phyloP scores from a whole-genome alignment of 345 rosid genomes.

The Cardamine occulta region DNA sequence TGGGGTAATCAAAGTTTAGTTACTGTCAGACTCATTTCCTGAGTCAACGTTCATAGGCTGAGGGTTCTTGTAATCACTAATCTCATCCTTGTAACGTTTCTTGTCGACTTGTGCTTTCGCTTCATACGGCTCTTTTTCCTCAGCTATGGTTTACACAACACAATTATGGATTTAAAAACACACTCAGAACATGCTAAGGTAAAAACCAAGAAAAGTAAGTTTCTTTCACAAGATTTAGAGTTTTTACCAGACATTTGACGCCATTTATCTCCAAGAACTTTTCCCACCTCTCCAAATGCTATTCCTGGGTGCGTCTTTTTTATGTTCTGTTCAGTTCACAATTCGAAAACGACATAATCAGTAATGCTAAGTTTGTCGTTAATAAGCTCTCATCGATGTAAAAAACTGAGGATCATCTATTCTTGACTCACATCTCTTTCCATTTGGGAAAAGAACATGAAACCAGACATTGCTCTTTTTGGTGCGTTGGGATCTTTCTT shows the following conservation, averaged over 20 bases:
- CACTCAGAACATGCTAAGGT: neutral
- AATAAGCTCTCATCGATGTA: neutral
- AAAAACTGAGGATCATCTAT: neutral
- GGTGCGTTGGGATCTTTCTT: conserved; percentile 99
- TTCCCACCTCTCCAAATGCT: conserved; percentile 62
- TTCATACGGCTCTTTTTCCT: conserved; percentile 84
- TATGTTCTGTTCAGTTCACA: conserved; percentile 60
- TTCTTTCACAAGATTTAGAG: neutral
- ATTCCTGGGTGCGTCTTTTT: conserved; percentile 79
- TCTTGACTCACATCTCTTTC: conserved; percentile 75
- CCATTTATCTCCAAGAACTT: conserved; percentile 83
- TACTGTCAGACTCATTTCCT: conserved; percentile 51
- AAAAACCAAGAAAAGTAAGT: neutral
- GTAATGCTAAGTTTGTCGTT: neutral
- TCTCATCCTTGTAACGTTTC: conserved; percentile 72
- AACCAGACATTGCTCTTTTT: conserved; percentile 77
- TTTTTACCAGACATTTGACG: conserved; percentile 69
- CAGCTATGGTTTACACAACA: conserved; percentile 47
- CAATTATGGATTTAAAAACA: neutral
- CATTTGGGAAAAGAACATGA: conserved; percentile 70
- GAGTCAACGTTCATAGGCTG: conserved; percentile 72
- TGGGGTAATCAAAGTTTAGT: conserved; percentile 7
- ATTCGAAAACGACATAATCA: neutral
- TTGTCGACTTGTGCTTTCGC: conserved; percentile 77
- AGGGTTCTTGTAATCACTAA: conserved; percentile 72